Evolutionary conservation across 768 basidiomycete species (phyloP), one percentile per base, ranked within the genome.

Genomic region (Trametes cinnabarina): DNA sequence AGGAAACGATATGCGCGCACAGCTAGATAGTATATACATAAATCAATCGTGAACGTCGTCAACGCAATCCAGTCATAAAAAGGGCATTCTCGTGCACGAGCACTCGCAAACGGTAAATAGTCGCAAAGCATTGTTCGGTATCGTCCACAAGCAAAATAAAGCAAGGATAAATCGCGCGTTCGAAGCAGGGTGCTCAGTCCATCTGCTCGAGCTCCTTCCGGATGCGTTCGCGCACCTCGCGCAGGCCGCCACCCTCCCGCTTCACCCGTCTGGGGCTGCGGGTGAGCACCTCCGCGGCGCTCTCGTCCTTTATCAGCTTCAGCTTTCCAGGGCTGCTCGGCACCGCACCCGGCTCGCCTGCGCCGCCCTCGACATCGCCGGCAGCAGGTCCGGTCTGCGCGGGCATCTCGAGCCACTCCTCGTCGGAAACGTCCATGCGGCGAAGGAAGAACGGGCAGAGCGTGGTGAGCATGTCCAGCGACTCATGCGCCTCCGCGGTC

Each of bases 361-460:
- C 48, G 1, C 15, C 20, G 6, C 9, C 50, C 14, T 60, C 68
- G n/a, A 42, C 63, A 10, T 55, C 51, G n/a, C 42, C 40, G 23
- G 62, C 63, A 14, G 58, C 46, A 4, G 55, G 70, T 47, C 69
- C 47, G 25, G 65, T 72, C 23, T 75, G 67, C 23, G 84, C 79
- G 30, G 86, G 85, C 85, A 87, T 82, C 68, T 82, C 81, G 10
- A 82, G 64, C 82, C 69, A 82, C 30, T 80, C 80, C 58, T 80
- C 76, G 32, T 85, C 82, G 11, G 74, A 80, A 20, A 92, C 79
- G 56, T 80, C 76, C 7, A 92, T 75, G 55, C 75, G 78, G 66
- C 79, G 83, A 50, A 93, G 71, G 76, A 92, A 93, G 74, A 92
- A 93, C 1, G 91, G 90, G 66, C 91, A 92, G 12, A 92, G 73